Evolutionary conservation across 1,284 basidiomycete genomes (phyloP).

Genomic region (Mycena sp.): DNA sequence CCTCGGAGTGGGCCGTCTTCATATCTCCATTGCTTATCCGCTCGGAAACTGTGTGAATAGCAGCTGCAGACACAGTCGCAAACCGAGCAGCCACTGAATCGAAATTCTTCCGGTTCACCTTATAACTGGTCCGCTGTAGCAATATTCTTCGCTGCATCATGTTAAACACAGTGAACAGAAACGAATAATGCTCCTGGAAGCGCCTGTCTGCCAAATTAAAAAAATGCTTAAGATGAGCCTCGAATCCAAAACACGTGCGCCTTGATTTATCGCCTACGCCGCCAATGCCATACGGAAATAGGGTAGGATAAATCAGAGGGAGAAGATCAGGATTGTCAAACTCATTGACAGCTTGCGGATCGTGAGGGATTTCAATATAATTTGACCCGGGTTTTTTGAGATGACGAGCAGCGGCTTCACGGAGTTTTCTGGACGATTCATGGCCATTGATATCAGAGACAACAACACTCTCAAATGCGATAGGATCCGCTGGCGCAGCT

Average conservation of each 20-base stretch:
- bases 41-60: conserved; percentile 33
- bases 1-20: conserved; percentile 26
- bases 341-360: conserved; percentile 38
- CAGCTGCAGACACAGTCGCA: conserved; percentile 26
- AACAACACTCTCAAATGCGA: conserved; percentile 39
- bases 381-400: conserved; percentile 37
- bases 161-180: conserved; percentile 48
- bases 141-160: conserved; percentile 42
- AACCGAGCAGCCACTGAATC: conserved; percentile 32
- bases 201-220: conserved; percentile 40
- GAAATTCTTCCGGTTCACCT: conserved; percentile 34
- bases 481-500: too few relatives aligned
- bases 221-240: conserved; percentile 39
- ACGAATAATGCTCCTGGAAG: conserved; percentile 48
- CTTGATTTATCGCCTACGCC: conserved; percentile 44
- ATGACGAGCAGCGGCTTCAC: conserved; percentile 44
- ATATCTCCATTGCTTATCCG: conserved; percentile 30
- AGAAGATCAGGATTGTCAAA: conserved; percentile 43
- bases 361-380: conserved; percentile 42
- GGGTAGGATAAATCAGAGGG: conserved; percentile 45
- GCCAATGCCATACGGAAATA: conserved; percentile 50
- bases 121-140: conserved; percentile 40
- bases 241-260: conserved; percentile 29
- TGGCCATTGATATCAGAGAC: conserved; percentile 42
- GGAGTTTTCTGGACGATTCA: conserved; percentile 37